These are phyloP conservation scores for Raphanus raphanistrum DNA, from an alignment of 345 rosid genomes.

Conservation along the genomic window DNA sequence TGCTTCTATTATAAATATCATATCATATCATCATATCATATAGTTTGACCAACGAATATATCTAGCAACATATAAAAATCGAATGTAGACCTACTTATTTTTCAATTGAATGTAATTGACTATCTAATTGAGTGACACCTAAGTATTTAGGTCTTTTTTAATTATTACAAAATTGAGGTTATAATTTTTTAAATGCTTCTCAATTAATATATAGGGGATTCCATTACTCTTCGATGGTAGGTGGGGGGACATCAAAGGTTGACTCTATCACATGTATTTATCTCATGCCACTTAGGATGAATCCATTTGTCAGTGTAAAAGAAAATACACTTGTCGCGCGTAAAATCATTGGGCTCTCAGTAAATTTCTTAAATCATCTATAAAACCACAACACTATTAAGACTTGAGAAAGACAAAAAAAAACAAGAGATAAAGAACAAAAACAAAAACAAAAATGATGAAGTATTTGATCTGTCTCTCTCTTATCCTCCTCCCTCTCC, in stretches of 20 bases:
- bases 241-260: not conserved
- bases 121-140: no score
- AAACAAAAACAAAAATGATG: not conserved
- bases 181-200: no score
- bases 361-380: not conserved
- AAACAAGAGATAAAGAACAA: not conserved
- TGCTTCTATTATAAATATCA: no score
- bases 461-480: slow-evolving; percentile 25
- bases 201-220: no score
- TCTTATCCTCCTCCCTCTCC: slow-evolving; percentile 17
- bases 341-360: not conserved
- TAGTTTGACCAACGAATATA: no score
- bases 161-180: no score
- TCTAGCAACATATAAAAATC: no score
- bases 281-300: not conserved
- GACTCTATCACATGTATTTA: not conserved
- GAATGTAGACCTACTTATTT: no score
- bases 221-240: no score
- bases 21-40: no score
- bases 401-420: not conserved
- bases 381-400: not conserved
- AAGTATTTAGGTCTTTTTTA: no score
- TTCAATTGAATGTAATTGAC: no score
- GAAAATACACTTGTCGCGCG: not conserved
- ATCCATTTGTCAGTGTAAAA: not conserved